Evolutionary conservation across 2,329 filamentous ascomycete genomes (phyloP), one percentile per base, ranked within the genome.

Genomic region (Sporothrix mexicana): DNA sequence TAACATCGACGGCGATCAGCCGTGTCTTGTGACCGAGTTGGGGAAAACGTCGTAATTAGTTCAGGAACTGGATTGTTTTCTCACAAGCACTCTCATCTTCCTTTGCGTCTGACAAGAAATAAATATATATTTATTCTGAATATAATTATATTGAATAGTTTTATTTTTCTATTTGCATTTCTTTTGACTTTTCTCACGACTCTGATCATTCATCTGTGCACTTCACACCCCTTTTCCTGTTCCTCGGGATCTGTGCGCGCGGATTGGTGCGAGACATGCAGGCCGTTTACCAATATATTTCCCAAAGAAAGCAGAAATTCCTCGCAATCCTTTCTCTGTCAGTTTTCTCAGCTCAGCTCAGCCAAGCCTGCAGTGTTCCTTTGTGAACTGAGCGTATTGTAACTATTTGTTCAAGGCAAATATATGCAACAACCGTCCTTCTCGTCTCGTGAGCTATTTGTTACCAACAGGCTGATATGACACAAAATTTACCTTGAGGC

Each of bases 181-280:
- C 7, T 36, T 7, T 5, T 59, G 1, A 10, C 15, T 59, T 30
- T 25, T 17, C 15, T 59, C 55, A 59, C 17, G 59, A 62, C 25
- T 61, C 12, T 30, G 53, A 7, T 59, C 55, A 59, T 23, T 30
- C 41, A 12, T 61, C 12, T 30, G 53, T 6, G 15, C 20, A 30
- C 57, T 49, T 64, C 55, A 51, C 36, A 25, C 43, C 43, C 47
- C 47, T 23, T 69, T 51, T 30, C 67, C 25, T 57, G 15, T 51
- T 36, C 25, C 64, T 68, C 64, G 64, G 64, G 43, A 68, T 68
- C 68, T 20, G 41, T 9, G 30, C 23, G n/a, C 15, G 20, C 53
- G 68, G 53, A 70, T 70, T 70, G 68, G 68, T 45, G 36, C 49
- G 12, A 61, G 67, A 57, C 51, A 69, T 45, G 51, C 67, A 69